Evolutionary conservation across 75 land plant species (phyloP), one percentile per base, ranked within the genome.

Genomic region (Ceratopteris richardii): DNA sequence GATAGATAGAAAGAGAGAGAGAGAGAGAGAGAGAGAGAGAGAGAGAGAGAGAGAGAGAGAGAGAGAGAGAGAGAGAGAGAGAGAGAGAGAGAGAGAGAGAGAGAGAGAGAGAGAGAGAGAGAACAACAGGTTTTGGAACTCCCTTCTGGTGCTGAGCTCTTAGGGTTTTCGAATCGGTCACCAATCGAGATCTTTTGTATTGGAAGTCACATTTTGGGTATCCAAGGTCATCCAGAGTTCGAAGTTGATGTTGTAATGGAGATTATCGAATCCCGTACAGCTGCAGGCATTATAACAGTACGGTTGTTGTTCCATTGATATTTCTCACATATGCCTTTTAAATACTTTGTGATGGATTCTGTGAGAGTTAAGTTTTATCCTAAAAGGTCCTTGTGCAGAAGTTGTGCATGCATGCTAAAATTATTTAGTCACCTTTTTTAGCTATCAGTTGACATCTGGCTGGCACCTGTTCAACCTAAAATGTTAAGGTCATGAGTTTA

Each of bases 141-240:
- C 0, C 97, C 97, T 11, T 20, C 43, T 0, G 97, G 78, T 6
- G 97, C 82, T 21, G 64, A 78, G 51, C 68, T 82, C 27, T 57
- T 92, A 30, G 97, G 75, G 39, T 84, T 29, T 22, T 92, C 97
- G 0, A 72, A 68, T 24, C 85, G 75, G 55, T 84, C 89, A 16
- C 70, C 73, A 0, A 70, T 87, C 9, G 97, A 92, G 62, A 80
- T 88, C 80, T 87, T 88, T 60, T 0, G 64, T 9, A 51, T 80
- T 23, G 86, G 68, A 22, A 78, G 87, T 50, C 72, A 87, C 40
- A 62, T 80, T 7, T 53, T 92, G 26, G 97, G 88, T 0, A 88
- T 92, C 36, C 93, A 92, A 71, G 97, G 97, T 11, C 97, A 92
- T 50, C 97, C 97, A n/a, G 97, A 92, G 53, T 92, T 88, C 56